These are phyloP conservation scores for Trichaptum fuscoviolaceum DNA, from an alignment of 768 basidiomycete genomes.

Conservation along the genomic window DNA sequence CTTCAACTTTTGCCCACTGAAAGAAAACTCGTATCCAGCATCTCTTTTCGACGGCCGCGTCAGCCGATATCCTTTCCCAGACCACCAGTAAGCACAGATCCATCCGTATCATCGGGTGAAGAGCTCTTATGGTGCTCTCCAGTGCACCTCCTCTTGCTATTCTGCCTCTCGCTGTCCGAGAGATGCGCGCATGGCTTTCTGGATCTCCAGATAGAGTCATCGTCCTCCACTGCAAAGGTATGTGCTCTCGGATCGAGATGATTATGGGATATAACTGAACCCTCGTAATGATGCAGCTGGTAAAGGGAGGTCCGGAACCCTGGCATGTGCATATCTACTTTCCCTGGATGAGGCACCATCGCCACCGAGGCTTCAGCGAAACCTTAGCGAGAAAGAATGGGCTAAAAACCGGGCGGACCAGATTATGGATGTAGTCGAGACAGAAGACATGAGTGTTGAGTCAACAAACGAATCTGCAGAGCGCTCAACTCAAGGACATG, in stretches of 20 bases:
- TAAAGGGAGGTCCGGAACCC: slow-evolving; percentile 81
- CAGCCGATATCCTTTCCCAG: slow-evolving; percentile 84
- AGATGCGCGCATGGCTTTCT: slow-evolving; percentile 69
- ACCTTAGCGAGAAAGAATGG: slow-evolving; percentile 35
- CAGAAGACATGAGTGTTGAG: slow-evolving; percentile 10
- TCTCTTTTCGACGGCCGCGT: slow-evolving; percentile 66
- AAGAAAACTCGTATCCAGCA: slow-evolving; percentile 75
- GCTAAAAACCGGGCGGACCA: slow-evolving; percentile 43
- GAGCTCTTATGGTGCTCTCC: slow-evolving; percentile 4
- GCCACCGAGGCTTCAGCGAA: slow-evolving; percentile 43
- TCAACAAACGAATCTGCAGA: no score
- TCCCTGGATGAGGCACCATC: slow-evolving; percentile 44
- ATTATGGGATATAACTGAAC: neutral
- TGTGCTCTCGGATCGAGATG: neutral
- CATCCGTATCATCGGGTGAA: neutral
- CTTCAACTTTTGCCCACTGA: slow-evolving; percentile 82
- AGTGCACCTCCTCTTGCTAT: slow-evolving; percentile 76
- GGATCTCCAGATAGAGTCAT: slow-evolving; percentile 62
- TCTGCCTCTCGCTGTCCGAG: slow-evolving; percentile 65
- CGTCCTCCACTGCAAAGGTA: slow-evolving; percentile 87
- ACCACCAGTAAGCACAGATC: slow-evolving; percentile 65
- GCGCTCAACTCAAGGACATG: neutral
- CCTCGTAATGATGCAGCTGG: slow-evolving; percentile 43
- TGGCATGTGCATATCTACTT: slow-evolving; percentile 80
- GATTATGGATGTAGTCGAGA: slow-evolving; percentile 32